These are phyloP conservation scores for Escallonia herrerae DNA, from an alignment of 129 eudicot species.

Conservation along the genomic window DNA sequence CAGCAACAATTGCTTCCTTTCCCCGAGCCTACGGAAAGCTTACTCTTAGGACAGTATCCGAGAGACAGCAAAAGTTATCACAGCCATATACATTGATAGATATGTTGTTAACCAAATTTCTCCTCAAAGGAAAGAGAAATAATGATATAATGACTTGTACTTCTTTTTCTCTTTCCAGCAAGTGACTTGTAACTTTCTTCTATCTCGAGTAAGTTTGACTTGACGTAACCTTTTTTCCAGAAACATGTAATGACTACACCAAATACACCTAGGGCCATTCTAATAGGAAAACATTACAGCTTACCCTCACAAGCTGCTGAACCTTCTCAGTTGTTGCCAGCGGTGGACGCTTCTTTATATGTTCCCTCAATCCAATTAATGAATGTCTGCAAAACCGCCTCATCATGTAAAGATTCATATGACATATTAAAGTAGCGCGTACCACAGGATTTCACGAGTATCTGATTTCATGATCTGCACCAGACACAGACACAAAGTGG, in stretches of 20 bases:
- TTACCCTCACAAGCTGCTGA: conserved; percentile 92
- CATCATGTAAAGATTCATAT: too few species aligned
- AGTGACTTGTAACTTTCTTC: too few species aligned
- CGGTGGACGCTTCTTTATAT: conserved; percentile 99
- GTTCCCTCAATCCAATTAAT: conserved; percentile 84
- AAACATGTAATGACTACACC: neutral
- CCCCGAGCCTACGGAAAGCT: conserved; percentile 56
- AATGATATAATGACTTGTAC: too few species aligned
- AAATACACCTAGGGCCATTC: neutral
- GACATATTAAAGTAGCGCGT: too few species aligned
- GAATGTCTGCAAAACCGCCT: conserved; percentile 52
- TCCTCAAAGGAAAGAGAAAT: too few species aligned
- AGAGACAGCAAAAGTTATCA: neutral
- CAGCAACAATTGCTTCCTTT: conserved; percentile 87
- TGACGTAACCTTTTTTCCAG: neutral
- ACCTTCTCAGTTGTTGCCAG: conserved; percentile 92
- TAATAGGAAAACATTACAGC: conserved; percentile 8
- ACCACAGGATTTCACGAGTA: too few species aligned
- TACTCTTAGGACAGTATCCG: neutral
- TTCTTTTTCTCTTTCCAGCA: too few species aligned
- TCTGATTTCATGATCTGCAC: too few species aligned
- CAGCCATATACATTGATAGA: too few species aligned
- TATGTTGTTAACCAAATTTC: too few species aligned
- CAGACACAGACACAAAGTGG: neutral
- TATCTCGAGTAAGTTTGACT: neutral